Conservation (phyloP, 441 rosid genomes). For the Gossypium schwendimanii region DNA sequence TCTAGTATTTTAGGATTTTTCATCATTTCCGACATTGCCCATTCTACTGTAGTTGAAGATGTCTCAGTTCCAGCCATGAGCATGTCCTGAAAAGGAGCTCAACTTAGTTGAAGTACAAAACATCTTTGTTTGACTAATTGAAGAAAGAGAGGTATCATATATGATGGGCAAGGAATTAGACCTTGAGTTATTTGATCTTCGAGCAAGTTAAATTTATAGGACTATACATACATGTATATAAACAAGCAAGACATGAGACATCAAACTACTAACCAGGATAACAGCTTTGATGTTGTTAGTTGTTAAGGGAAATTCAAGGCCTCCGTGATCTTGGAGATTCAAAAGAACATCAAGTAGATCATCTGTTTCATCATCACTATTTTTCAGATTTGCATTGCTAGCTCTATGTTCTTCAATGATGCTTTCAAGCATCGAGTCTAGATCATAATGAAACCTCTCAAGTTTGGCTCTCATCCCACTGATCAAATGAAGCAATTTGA, state of each 20-base stretch:
- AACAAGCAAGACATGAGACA: constrained; percentile 11
- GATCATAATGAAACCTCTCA: constrained; percentile 14
- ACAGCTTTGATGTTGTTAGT: constrained; percentile 19
- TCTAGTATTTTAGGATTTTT: constrained; percentile 9
- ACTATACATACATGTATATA: background rate
- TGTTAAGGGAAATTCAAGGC: constrained; percentile 11
- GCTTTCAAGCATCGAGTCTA: background rate
- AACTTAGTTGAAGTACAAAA: background rate
- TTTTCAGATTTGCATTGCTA: background rate
- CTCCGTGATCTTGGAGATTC: constrained; percentile 14
- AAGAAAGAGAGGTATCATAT: too few relatives aligned
- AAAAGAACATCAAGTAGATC: constrained; percentile 22
- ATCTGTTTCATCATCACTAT: background rate
- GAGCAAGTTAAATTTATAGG: too few relatives aligned
- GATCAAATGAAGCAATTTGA: constrained; percentile 8
- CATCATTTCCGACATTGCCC: constrained; percentile 26
- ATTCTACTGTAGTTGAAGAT: constrained; percentile 18
- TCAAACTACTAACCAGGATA: background rate
- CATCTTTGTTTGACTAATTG: too few relatives aligned
- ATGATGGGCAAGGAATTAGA: too few relatives aligned
- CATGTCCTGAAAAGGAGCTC: background rate
- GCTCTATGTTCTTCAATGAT: constrained; percentile 1
- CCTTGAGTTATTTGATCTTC: too few relatives aligned
- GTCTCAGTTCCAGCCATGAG: constrained; percentile 14
- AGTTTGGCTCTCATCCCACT: constrained; percentile 3